These are phyloP conservation scores for Boeremia exigua DNA, from an alignment of 2,329 filamentous ascomycete genomes.

Conservation along the genomic window DNA sequence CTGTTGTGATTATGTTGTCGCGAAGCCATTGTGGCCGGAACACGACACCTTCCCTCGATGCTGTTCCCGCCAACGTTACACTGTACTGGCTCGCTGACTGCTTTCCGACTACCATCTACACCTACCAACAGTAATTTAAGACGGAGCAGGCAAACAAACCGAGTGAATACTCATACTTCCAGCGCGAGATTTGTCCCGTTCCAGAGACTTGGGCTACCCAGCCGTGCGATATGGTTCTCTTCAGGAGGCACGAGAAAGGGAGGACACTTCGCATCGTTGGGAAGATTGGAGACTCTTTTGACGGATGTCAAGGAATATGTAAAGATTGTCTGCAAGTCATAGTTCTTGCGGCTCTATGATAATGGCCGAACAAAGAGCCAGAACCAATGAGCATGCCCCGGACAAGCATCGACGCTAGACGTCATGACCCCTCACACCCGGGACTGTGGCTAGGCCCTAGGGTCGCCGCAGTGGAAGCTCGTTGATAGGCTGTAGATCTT, in stretches of 20 bases:
- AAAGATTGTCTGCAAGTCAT: conserved; percentile 40
- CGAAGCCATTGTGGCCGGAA: no score
- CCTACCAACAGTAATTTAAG: conserved; percentile 51
- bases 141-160: conserved; percentile 49
- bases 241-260: conserved; percentile 43
- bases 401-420: neutral
- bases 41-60: conserved; percentile 43
- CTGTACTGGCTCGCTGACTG: conserved; percentile 64
- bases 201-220: conserved; percentile 50
- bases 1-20: no score
- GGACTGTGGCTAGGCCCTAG: neutral
- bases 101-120: conserved; percentile 57
- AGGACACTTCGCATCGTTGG: conserved; percentile 59
- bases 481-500: conserved; percentile 3
- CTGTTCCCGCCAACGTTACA: conserved; percentile 58
- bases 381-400: conserved; percentile 1
- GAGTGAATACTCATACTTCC: conserved; percentile 53
- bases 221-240: conserved; percentile 48
- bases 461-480: neutral
- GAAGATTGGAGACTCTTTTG: conserved; percentile 51
- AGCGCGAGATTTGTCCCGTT: conserved; percentile 49
- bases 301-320: conserved; percentile 56
- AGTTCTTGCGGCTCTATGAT: no score
- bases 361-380: neutral
- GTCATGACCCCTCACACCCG: neutral